Percentiles rank a stretch among this genome's conserved stretches.
Evolutionary conservation across 208 protist genomes (phyloP).

Genomic region (Leishmania mexicana): DNA sequence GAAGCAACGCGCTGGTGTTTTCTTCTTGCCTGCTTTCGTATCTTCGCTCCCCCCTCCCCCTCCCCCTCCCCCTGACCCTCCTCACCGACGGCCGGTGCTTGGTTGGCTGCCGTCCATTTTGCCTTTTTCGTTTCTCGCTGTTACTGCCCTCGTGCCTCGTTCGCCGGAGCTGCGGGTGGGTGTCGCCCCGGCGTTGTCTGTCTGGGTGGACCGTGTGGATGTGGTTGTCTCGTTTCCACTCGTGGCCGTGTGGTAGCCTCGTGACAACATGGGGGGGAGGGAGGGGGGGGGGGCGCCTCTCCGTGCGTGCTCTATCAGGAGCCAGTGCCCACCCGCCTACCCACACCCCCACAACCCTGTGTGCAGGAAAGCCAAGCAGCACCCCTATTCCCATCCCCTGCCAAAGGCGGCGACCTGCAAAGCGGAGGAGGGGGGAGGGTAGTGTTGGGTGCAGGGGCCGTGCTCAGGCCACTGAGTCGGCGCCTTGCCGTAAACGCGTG

Average conservation of each 20-base stretch:
- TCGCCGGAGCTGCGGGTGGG: not conserved
- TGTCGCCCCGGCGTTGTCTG: not conserved
- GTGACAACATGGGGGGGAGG: not conserved
- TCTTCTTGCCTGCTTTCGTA: not conserved
- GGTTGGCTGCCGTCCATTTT: not conserved
- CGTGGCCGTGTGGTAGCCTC: not conserved
- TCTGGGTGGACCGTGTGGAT: not conserved
- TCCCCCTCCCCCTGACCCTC: not conserved
- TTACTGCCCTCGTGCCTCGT: not conserved
- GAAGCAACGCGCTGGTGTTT: too few species aligned
- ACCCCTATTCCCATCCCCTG: not conserved
- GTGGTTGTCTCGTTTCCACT: not conserved
- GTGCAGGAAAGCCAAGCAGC: not conserved
- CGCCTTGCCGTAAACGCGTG: not conserved
- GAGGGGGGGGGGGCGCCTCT: not conserved
- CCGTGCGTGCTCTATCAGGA: not conserved
- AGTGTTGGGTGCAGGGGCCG: not conserved
- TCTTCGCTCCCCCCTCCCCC: not conserved
- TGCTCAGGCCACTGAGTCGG: not conserved
- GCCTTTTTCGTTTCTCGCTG: too few species aligned
- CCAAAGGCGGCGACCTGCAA: not conserved
- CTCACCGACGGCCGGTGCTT: not conserved
- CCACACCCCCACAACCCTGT: not conserved
- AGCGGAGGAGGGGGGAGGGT: too few species aligned
- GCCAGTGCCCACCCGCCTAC: not conserved